phyloP scores from a whole-genome alignment of 1,284 basidiomycete genomes.

The Wallemia hederae region DNA sequence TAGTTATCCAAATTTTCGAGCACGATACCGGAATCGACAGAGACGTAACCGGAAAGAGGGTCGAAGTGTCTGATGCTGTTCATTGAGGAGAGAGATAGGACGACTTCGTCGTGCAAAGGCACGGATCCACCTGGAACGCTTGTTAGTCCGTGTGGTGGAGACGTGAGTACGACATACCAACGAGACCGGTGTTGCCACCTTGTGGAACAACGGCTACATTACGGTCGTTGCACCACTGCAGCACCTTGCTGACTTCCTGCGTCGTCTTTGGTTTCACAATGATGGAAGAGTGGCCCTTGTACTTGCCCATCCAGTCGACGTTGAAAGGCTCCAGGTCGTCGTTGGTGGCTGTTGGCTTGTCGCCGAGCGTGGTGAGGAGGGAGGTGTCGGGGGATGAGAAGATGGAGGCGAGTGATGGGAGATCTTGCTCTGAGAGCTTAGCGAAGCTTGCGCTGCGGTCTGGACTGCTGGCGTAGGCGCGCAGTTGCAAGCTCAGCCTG shows the following conservation, averaged over 20 bases:
- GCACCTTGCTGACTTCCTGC: not conserved
- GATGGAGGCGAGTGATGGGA: not conserved
- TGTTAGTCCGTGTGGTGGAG: not conserved
- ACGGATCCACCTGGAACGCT: constrained; percentile 60
- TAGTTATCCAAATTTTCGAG: constrained; percentile 71
- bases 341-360: constrained; percentile 1
- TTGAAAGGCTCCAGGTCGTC: constrained; percentile 4
- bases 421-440: not conserved
- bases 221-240: constrained; percentile 44
- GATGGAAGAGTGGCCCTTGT: constrained; percentile 2
- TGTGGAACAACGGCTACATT: constrained; percentile 76
- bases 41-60: constrained; percentile 41
- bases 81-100: constrained; percentile 59
- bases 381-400: not conserved
- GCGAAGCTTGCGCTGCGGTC: not conserved
- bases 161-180: constrained; percentile 20
- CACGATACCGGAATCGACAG: constrained; percentile 60
- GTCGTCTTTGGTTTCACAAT: constrained; percentile 2
- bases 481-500: not conserved
- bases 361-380: constrained; percentile 1
- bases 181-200: constrained; percentile 92
- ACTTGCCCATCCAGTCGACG: constrained; percentile 5
- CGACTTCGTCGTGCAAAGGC: constrained; percentile 62
- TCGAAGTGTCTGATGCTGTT: constrained; percentile 71
- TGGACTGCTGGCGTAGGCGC: not conserved